These are phyloP conservation scores for Petunia hybrid DNA, from an alignment of 305 asterid species.

Conservation along the genomic window DNA sequence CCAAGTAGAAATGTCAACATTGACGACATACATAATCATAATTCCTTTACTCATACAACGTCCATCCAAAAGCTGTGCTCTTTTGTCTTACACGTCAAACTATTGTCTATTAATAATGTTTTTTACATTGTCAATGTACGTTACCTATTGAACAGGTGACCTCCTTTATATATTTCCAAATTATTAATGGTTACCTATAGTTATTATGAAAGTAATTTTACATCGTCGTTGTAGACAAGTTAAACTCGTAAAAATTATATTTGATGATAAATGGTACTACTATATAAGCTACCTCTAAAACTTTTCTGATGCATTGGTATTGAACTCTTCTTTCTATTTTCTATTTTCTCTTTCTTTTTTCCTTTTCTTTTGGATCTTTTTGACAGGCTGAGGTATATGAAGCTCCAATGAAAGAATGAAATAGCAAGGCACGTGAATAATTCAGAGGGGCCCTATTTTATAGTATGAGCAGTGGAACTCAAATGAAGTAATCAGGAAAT, in stretches of 20 bases:
- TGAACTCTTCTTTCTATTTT: too few species aligned
- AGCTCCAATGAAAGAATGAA: slow-evolving; percentile 38
- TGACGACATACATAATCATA: background rate
- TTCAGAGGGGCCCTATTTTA: background rate
- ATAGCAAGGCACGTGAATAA: background rate
- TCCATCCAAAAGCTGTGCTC: background rate
- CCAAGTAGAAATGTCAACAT: background rate
- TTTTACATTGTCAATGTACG: too few species aligned
- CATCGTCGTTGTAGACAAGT: too few species aligned
- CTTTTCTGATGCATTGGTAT: background rate
- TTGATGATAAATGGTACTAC: too few species aligned
- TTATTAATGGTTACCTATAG: too few species aligned
- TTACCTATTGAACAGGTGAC: too few species aligned
- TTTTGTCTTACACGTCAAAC: background rate
- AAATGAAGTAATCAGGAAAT: background rate
- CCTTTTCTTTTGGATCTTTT: background rate
- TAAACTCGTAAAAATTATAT: too few species aligned
- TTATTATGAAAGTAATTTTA: too few species aligned
- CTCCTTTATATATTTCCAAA: too few species aligned
- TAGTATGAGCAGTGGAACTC: background rate
- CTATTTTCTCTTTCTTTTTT: background rate
- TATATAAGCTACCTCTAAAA: too few species aligned
- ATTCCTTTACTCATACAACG: background rate
- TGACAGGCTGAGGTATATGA: slow-evolving; percentile 52
- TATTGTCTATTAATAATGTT: too few species aligned